phyloP scores from a whole-genome alignment of 345 rosid species.

The Carallia brachiata region DNA sequence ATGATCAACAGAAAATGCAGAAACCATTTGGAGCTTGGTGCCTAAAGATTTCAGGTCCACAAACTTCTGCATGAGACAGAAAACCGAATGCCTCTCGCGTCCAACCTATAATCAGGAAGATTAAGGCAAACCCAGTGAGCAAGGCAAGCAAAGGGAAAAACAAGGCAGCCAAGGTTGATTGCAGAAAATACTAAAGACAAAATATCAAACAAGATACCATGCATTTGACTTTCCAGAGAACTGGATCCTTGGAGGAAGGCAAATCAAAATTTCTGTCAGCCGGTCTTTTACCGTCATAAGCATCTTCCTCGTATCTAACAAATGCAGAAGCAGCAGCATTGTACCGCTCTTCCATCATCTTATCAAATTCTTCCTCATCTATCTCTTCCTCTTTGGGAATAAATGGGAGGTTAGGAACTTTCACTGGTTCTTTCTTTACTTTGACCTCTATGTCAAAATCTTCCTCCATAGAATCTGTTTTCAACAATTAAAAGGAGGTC shows the following conservation, averaged over 20 bases:
- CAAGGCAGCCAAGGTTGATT: not conserved
- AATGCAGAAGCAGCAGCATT: constrained; percentile 48
- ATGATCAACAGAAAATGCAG: constrained; percentile 75
- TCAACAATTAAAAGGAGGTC: constrained; percentile 4
- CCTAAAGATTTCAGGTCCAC: constrained; percentile 66
- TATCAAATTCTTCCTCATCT: constrained; percentile 76
- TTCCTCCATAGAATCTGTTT: constrained; percentile 48
- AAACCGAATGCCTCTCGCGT: constrained; percentile 70
- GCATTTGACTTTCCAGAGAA: constrained; percentile 91
- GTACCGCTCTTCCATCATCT: constrained; percentile 80
- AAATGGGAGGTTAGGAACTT: constrained; percentile 36
- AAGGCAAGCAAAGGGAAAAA: not conserved
- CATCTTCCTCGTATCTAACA: constrained; percentile 58
- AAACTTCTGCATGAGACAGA: constrained; percentile 95
- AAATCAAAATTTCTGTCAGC: constrained; percentile 50
- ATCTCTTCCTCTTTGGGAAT: constrained; percentile 79
- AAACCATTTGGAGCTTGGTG: constrained; percentile 55
- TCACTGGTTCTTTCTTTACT: constrained; percentile 42
- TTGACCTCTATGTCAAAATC: constrained; percentile 39
- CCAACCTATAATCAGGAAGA: constrained; percentile 56
- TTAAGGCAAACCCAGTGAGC: constrained; percentile 7
- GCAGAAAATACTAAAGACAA: not conserved
- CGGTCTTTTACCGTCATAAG: constrained; percentile 43
- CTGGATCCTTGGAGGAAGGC: constrained; percentile 59
- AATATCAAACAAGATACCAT: constrained; percentile 42